Evolutionary conservation across 108 stramenopile genomes (phyloP).

Genomic region (Asterionellopsis glacialis): DNA sequence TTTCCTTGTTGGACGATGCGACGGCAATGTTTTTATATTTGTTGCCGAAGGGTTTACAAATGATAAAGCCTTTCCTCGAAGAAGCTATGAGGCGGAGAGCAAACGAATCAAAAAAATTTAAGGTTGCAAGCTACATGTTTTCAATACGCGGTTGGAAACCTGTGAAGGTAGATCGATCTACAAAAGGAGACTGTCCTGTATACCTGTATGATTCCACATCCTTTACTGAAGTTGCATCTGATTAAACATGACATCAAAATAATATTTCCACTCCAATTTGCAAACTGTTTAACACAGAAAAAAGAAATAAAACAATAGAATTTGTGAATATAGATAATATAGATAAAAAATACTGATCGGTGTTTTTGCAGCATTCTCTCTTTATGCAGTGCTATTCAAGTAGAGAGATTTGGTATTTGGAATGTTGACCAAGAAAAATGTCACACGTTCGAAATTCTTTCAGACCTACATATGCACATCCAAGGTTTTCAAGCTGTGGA

Average conservation of each 20-base stretch:
- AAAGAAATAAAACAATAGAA: too few relatives aligned
- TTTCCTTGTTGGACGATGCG: slow-evolving; percentile 59
- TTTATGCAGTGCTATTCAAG: too few relatives aligned
- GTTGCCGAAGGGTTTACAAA: slow-evolving; percentile 68
- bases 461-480: too few relatives aligned
- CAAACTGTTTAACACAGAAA: too few relatives aligned
- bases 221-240: neutral
- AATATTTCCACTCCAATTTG: too few relatives aligned
- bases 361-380: too few relatives aligned
- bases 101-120: slow-evolving; percentile 26
- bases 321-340: too few relatives aligned
- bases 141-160: slow-evolving; percentile 65
- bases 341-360: too few relatives aligned
- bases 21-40: slow-evolving; percentile 84
- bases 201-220: slow-evolving; percentile 46
- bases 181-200: slow-evolving; percentile 44
- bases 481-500: too few relatives aligned
- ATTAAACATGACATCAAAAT: neutral
- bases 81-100: slow-evolving; percentile 30
- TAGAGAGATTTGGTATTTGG: too few relatives aligned
- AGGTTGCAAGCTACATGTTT: slow-evolving; percentile 71
- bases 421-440: too few relatives aligned
- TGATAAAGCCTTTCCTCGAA: slow-evolving; percentile 52
- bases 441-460: too few relatives aligned
- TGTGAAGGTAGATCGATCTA: slow-evolving; percentile 32